Conservation (phyloP, 768 basidiomycete species). For the Termitomyces sp. region DNA sequence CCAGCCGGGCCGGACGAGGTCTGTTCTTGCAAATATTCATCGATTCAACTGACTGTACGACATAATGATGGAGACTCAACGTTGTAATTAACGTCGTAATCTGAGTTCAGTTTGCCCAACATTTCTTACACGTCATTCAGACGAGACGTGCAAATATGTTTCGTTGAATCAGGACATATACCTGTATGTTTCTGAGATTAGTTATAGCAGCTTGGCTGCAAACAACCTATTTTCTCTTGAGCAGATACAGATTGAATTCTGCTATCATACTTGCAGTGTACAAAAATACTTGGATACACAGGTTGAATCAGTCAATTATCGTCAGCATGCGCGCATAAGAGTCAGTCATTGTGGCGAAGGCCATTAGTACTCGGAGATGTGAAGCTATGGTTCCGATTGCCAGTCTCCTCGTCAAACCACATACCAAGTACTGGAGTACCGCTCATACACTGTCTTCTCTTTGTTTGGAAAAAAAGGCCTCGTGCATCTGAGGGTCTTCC, state of each 20-base stretch:
- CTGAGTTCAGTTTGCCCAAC: background rate
- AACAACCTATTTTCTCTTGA: background rate
- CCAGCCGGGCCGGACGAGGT: background rate
- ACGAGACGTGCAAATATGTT: background rate
- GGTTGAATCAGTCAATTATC: background rate
- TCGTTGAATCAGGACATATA: background rate
- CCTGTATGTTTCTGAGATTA: too few relatives aligned
- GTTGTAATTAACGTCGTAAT: background rate
- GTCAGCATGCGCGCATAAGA: background rate
- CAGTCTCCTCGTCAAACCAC: background rate
- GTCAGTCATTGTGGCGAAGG: too few relatives aligned
- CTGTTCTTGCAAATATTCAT: background rate
- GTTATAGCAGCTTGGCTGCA: background rate
- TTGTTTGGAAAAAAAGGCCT: constrained; percentile 1
- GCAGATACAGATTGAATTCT: background rate
- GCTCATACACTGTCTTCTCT: background rate
- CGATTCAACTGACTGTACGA: background rate
- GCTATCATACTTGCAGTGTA: background rate
- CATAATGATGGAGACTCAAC: background rate
- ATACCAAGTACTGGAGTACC: background rate
- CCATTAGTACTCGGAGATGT: background rate
- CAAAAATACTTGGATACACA: background rate
- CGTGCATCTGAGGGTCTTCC: background rate
- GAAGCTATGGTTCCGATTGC: background rate
- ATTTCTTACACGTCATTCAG: background rate